Conservation (phyloP, 2,329 filamentous ascomycete genomes). For the Fusarium pininemorale region DNA sequence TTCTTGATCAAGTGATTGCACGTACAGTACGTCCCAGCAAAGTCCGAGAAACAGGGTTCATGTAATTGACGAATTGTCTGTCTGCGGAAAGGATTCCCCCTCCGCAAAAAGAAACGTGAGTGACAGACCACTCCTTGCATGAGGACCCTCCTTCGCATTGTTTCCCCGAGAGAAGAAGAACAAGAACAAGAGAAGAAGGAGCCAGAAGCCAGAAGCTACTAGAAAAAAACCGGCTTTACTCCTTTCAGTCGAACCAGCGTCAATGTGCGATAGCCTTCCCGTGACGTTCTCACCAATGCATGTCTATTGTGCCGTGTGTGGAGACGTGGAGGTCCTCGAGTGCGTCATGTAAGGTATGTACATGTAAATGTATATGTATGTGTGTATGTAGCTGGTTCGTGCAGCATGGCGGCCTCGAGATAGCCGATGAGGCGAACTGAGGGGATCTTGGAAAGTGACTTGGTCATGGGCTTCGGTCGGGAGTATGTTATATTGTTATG, state of each 20-base stretch:
- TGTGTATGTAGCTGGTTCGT: not conserved
- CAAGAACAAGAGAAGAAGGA: not conserved
- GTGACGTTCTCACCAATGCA: not conserved
- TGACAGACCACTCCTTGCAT: slow-evolving; percentile 11
- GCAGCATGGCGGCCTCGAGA: not conserved
- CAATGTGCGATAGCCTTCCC: not conserved
- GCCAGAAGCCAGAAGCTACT: not conserved
- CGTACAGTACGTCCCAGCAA: not conserved
- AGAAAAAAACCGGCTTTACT: not conserved
- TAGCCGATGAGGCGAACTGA: slow-evolving; percentile 5
- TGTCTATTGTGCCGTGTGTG: not conserved
- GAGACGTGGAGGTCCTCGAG: not conserved
- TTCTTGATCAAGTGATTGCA: slow-evolving; percentile 8
- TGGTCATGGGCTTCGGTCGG: not conserved
- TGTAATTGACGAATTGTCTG: not conserved
- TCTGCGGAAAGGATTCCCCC: not conserved
- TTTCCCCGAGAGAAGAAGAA: not conserved
- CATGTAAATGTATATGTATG: not conserved
- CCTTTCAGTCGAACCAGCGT: not conserved
- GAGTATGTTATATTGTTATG: not conserved
- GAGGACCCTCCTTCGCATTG: not conserved
- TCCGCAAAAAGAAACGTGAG: slow-evolving; percentile 14
- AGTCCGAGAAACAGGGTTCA: not conserved
- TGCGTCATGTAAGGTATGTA: not conserved
- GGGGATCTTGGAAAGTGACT: not conserved